Evolutionary conservation across 371 early-diverging fungal genomes (phyloP).

Genomic region (Lichtheimia corymbifera): DNA sequence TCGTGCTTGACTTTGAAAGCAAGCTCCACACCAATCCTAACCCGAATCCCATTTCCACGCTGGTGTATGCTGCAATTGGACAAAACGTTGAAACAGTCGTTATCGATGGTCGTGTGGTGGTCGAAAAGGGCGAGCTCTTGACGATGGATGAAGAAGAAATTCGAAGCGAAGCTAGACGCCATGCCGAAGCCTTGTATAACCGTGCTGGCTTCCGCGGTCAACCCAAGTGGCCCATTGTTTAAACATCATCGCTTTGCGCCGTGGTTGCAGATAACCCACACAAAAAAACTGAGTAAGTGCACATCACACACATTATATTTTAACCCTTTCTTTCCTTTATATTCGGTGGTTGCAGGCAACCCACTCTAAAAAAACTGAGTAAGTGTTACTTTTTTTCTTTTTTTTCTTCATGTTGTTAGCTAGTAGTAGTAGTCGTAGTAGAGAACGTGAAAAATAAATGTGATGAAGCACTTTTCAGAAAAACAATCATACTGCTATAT

Average conservation of each 20-base stretch:
- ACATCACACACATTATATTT: background rate
- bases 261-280: constrained; percentile 27
- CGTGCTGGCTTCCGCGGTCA: constrained; percentile 22
- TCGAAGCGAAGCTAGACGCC: constrained; percentile 13
- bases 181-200: constrained; percentile 21
- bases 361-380: constrained; percentile 22
- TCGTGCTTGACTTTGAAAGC: constrained; percentile 25
- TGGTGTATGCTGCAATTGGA: constrained; percentile 24
- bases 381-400: constrained; percentile 9
- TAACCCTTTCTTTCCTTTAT: background rate
- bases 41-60: constrained; percentile 11
- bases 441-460: too few relatives aligned
- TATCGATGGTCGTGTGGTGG: constrained; percentile 19
- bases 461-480: too few relatives aligned
- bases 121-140: constrained; percentile 22
- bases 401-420: background rate
- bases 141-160: constrained; percentile 24
- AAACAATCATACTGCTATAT: too few relatives aligned
- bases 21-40: constrained; percentile 22
- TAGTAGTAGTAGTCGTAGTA: too few relatives aligned
- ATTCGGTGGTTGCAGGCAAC: constrained; percentile 24
- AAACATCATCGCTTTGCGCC: constrained; percentile 1
- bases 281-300: constrained; percentile 25
- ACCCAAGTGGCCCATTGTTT: constrained; percentile 28
- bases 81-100: constrained; percentile 24